phyloP scores from a whole-genome alignment of 2,329 filamentous ascomycete species.

The Penicillium sclerotiorum region DNA sequence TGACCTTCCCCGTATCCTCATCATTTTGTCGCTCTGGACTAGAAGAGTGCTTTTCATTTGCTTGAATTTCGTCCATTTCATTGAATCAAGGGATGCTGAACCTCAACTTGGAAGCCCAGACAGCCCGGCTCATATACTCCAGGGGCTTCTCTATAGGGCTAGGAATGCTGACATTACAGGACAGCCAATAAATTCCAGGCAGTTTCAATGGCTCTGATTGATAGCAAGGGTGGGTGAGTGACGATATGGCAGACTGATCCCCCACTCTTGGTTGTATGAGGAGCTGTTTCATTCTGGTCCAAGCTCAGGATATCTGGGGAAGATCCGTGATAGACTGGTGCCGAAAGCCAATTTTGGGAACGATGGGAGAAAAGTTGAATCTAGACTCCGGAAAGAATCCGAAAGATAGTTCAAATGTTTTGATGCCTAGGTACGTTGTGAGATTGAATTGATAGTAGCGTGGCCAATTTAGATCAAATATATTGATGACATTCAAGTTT shows the following conservation, averaged over 20 bases:
- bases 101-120: no score
- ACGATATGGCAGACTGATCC: constrained; percentile 7
- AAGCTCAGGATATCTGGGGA: no score
- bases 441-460: no score
- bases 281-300: neutral
- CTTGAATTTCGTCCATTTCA: constrained; percentile 22
- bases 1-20: constrained; percentile 19
- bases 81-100: no score
- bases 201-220: neutral
- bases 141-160: neutral
- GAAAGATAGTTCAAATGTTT: no score
- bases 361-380: no score
- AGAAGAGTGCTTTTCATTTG: constrained; percentile 9
- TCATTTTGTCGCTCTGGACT: neutral
- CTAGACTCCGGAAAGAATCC: no score
- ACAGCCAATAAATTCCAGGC: neutral
- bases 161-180: neutral
- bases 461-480: no score
- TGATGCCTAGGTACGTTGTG: no score
- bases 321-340: no score
- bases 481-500: no score
- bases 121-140: constrained; percentile 6
- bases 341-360: no score
- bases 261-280: constrained; percentile 6
- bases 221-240: constrained; percentile 11